Conservation (phyloP, 1,284 basidiomycete genomes). For the Apiotrichum gracile region DNA sequence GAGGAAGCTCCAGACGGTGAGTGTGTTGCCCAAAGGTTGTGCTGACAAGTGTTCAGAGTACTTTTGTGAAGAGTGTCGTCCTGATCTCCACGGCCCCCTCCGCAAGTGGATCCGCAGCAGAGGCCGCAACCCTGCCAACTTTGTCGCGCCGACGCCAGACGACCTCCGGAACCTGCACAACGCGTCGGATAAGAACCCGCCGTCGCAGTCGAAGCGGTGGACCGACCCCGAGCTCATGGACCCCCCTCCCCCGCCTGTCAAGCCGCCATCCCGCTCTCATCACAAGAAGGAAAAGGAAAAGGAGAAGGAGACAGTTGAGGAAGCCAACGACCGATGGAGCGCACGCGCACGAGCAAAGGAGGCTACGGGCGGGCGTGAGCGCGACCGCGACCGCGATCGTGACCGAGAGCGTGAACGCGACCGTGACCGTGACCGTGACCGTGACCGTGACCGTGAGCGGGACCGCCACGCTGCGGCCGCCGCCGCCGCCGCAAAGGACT, state of each 20-base stretch:
- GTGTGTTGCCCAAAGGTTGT: slow-evolving; percentile 32
- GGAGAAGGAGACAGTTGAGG: neutral
- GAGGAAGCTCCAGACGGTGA: slow-evolving; percentile 71
- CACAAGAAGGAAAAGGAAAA: slow-evolving; percentile 23
- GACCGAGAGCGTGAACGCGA: too few relatives aligned
- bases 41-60: slow-evolving; percentile 49
- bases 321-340: slow-evolving; percentile 1
- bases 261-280: slow-evolving; percentile 27
- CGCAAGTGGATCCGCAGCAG: slow-evolving; percentile 56
- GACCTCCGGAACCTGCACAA: slow-evolving; percentile 35
- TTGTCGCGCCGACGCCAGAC: slow-evolving; percentile 35
- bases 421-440: too few relatives aligned
- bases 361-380: neutral
- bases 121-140: slow-evolving; percentile 33
- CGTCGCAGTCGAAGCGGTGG: slow-evolving; percentile 47
- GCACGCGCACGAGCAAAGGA: neutral
- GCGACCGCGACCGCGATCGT: neutral
- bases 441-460: slow-evolving; percentile 3
- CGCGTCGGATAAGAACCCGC: slow-evolving; percentile 32
- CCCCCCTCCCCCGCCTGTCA: slow-evolving; percentile 13
- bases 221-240: slow-evolving; percentile 17
- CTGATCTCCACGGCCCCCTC: slow-evolving; percentile 74
- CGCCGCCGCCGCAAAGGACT: slow-evolving; percentile 9
- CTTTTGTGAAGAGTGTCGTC: slow-evolving; percentile 89
- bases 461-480: too few relatives aligned